Evolutionary conservation across 2,329 filamentous ascomycete genomes (phyloP).

Genomic region (Aspergillus terreus): DNA sequence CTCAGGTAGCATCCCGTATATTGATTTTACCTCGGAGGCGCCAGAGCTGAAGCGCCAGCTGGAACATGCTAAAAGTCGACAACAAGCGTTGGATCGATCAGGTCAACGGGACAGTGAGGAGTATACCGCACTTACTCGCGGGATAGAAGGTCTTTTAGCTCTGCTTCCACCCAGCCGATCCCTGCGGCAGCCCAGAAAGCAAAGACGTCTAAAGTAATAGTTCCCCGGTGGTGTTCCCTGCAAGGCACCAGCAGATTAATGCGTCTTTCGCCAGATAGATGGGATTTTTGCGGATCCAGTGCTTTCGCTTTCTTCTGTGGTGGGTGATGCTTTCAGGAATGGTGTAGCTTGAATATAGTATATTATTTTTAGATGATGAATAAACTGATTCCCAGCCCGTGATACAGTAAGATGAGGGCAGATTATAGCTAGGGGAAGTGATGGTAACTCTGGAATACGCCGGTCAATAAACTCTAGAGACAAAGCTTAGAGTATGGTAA

Average conservation of each 20-base stretch:
- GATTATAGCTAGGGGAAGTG: background rate
- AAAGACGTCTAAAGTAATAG: slow-evolving; percentile 1
- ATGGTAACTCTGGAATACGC: slow-evolving; percentile 3
- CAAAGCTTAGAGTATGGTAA: slow-evolving; percentile 4
- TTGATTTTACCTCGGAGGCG: slow-evolving; percentile 6
- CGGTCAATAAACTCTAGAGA: slow-evolving; percentile 1
- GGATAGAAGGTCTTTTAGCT: slow-evolving; percentile 5
- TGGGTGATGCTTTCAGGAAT: background rate
- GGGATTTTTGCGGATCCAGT: background rate
- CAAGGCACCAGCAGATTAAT: slow-evolving; percentile 2
- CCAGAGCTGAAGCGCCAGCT: slow-evolving; percentile 7
- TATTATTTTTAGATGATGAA: slow-evolving; percentile 4
- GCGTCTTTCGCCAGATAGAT: background rate
- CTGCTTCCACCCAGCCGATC: slow-evolving; percentile 3
- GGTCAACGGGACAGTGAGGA: slow-evolving; percentile 1
- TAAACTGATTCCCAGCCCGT: slow-evolving; percentile 1
- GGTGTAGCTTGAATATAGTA: background rate
- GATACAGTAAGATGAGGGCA: slow-evolving; percentile 3
- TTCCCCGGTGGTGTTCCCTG: background rate
- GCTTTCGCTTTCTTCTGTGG: background rate
- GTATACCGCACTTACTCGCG: slow-evolving; percentile 5
- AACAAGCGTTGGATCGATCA: slow-evolving; percentile 3
- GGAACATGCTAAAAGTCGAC: slow-evolving; percentile 5
- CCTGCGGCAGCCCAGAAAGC: slow-evolving; percentile 4
- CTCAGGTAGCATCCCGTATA: slow-evolving; percentile 1